Evolutionary conservation across 2,329 filamentous ascomycete species (phyloP).

Genomic region (Magnaporthiopsis poae): DNA sequence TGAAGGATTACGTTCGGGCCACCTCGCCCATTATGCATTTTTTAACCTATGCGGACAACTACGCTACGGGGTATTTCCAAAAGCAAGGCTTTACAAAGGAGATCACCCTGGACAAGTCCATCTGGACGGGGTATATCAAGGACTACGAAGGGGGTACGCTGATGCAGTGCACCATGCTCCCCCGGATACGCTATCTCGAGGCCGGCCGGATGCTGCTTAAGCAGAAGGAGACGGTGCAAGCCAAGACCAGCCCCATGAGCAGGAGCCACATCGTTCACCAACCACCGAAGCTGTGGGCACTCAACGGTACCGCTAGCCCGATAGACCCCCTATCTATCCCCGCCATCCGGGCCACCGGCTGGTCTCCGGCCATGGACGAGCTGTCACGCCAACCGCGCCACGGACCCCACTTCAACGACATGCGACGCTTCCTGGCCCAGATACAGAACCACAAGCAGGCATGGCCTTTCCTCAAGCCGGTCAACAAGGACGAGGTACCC

Average conservation of each 20-base stretch:
- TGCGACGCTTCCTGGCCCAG: slow-evolving; percentile 62
- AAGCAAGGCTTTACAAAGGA: slow-evolving; percentile 74
- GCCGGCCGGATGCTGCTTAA: slow-evolving; percentile 61
- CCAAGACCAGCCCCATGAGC: slow-evolving; percentile 62
- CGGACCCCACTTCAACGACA: slow-evolving; percentile 63
- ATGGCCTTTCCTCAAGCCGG: slow-evolving; percentile 66
- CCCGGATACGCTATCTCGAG: slow-evolving; percentile 63
- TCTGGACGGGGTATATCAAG: slow-evolving; percentile 76
- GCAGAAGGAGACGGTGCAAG: slow-evolving; percentile 63
- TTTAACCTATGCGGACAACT: slow-evolving; percentile 69
- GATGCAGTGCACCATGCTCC: slow-evolving; percentile 72
- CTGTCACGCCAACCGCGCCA: slow-evolving; percentile 64
- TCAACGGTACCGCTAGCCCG: slow-evolving; percentile 34
- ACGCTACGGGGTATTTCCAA: slow-evolving; percentile 71
- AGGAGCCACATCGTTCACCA: slow-evolving; percentile 59
- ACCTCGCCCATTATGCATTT: slow-evolving; percentile 71
- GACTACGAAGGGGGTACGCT: slow-evolving; percentile 72
- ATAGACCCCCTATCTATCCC: slow-evolving; percentile 59
- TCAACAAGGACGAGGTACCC: slow-evolving; percentile 65
- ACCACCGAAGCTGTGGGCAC: slow-evolving; percentile 57
- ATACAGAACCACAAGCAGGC: slow-evolving; percentile 63
- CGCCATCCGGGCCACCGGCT: slow-evolving; percentile 61
- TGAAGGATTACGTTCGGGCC: slow-evolving; percentile 69
- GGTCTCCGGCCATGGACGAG: slow-evolving; percentile 69
- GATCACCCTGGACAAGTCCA: slow-evolving; percentile 59